Conservation (phyloP, 352 stramenopile genomes). For the Sclerospora graminicola region DNA sequence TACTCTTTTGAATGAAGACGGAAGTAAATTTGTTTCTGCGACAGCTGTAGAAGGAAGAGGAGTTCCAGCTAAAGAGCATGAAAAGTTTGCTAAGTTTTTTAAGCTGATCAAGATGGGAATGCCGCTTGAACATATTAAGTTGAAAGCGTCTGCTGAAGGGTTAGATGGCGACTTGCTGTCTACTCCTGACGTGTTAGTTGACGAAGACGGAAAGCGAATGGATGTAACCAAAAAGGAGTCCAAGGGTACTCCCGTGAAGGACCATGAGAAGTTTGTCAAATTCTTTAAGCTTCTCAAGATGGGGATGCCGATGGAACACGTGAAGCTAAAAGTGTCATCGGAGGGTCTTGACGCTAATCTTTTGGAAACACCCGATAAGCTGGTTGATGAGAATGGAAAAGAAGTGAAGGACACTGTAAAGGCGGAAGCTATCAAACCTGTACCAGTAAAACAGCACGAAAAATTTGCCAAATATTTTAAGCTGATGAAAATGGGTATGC, state of each 20-base stretch:
- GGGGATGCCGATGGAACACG: slow-evolving; percentile 76
- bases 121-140: slow-evolving; percentile 52
- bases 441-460: slow-evolving; percentile 45
- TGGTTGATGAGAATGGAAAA: slow-evolving; percentile 48
- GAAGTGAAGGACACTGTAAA: slow-evolving; percentile 16
- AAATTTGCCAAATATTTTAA: slow-evolving; percentile 91
- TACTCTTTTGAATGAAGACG: slow-evolving; percentile 45
- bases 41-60: slow-evolving; percentile 22
- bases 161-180: slow-evolving; percentile 38
- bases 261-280: slow-evolving; percentile 88
- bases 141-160: slow-evolving; percentile 54
- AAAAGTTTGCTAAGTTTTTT: slow-evolving; percentile 79
- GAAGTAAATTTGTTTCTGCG: slow-evolving; percentile 22
- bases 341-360: slow-evolving; percentile 47
- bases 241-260: slow-evolving; percentile 47
- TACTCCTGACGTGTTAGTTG: slow-evolving; percentile 41
- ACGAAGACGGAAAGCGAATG: slow-evolving; percentile 38
- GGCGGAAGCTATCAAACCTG: slow-evolving; percentile 20
- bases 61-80: slow-evolving; percentile 71
- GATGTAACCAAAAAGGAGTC: slow-evolving; percentile 6
- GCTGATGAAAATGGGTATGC: slow-evolving; percentile 84
- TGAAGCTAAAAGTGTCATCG: slow-evolving; percentile 75
- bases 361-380: slow-evolving; percentile 46
- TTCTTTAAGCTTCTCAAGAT: slow-evolving; percentile 93
- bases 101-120: slow-evolving; percentile 78